A percentile compares a stretch with the other conserved stretches of the same genome.
Conservation (phyloP, 441 rosid genomes). For the Erysimum cheiri region DNA sequence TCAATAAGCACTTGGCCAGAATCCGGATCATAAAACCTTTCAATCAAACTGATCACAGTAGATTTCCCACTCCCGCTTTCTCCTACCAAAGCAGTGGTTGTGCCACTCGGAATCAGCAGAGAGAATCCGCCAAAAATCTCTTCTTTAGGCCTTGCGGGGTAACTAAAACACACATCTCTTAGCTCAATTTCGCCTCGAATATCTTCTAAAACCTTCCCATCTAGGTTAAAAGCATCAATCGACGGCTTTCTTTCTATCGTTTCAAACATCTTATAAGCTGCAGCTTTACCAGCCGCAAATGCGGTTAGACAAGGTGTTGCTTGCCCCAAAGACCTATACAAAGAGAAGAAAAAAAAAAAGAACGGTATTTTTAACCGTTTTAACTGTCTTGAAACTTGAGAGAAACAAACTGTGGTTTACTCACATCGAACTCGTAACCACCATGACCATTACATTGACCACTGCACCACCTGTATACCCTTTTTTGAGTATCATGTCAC, state of each 20-base stretch:
- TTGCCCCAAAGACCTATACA: not conserved
- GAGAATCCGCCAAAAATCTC: conserved; percentile 49
- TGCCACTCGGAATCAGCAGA: conserved; percentile 51
- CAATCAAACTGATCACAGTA: conserved; percentile 55
- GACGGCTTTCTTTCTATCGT: not conserved
- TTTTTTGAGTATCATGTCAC: not conserved
- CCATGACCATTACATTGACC: not conserved
- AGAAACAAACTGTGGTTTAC: not conserved
- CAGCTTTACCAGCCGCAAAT: not conserved
- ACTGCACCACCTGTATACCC: not conserved
- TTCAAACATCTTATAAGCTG: not conserved
- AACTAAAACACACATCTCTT: conserved; percentile 49
- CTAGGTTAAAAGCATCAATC: not conserved
- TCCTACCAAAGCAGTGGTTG: conserved; percentile 56
- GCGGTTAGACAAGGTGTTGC: not conserved
- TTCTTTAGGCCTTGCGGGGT: conserved; percentile 53
- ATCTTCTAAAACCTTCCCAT: not conserved
- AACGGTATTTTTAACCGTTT: not conserved
- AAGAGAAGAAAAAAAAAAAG: not conserved
- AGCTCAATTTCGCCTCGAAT: conserved; percentile 46
- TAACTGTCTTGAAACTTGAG: not conserved
- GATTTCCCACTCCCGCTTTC: conserved; percentile 67
- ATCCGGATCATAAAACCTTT: conserved; percentile 58
- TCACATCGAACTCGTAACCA: not conserved
- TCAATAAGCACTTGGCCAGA: conserved; percentile 58